A percentile compares a stretch with the other conserved stretches of the same genome.
phyloP scores from a whole-genome alignment of 2,329 filamentous ascomycete species.

The Decorospora gaudefroyi region DNA sequence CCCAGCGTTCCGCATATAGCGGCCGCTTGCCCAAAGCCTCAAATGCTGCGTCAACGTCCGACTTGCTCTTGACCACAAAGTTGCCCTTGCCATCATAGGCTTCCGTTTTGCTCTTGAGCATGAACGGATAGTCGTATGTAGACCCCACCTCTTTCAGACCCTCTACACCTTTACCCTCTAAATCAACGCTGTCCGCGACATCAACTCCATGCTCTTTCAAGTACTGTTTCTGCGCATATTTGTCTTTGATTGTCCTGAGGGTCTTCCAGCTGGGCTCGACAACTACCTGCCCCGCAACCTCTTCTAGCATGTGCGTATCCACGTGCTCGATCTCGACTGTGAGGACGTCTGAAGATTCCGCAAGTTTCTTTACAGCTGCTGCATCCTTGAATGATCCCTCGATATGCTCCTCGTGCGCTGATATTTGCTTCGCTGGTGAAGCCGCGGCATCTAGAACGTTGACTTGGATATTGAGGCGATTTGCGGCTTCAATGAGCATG shows the following conservation, averaged over 20 bases:
- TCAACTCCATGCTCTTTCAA: slow-evolving; percentile 69
- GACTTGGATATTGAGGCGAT: slow-evolving; percentile 74
- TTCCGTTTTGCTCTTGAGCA: slow-evolving; percentile 88
- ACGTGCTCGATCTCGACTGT: slow-evolving; percentile 97
- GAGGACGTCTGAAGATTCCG: slow-evolving; percentile 74
- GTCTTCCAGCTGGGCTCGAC: slow-evolving; percentile 83
- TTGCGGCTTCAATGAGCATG: slow-evolving; percentile 91
- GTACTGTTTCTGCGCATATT: slow-evolving; percentile 86
- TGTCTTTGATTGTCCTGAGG: slow-evolving; percentile 88
- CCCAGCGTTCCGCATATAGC: slow-evolving; percentile 89
- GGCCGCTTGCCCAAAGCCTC: slow-evolving; percentile 67
- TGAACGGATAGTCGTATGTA: slow-evolving; percentile 78
- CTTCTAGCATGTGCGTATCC: slow-evolving; percentile 84
- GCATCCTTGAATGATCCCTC: slow-evolving; percentile 87
- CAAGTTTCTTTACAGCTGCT: slow-evolving; percentile 77
- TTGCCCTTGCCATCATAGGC: slow-evolving; percentile 91
- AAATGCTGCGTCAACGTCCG: slow-evolving; percentile 68
- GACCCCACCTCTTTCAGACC: slow-evolving; percentile 67
- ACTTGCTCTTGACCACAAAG: slow-evolving; percentile 63
- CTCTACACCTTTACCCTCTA: slow-evolving; percentile 63
- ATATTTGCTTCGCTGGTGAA: slow-evolving; percentile 84
- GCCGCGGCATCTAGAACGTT: slow-evolving; percentile 77
- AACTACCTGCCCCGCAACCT: slow-evolving; percentile 70
- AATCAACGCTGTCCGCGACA: slow-evolving; percentile 70
- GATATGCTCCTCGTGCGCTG: slow-evolving; percentile 73